Evolutionary conservation across 1,139 yeast genomes (phyloP).

Genomic region (Taphrina deformans): DNA sequence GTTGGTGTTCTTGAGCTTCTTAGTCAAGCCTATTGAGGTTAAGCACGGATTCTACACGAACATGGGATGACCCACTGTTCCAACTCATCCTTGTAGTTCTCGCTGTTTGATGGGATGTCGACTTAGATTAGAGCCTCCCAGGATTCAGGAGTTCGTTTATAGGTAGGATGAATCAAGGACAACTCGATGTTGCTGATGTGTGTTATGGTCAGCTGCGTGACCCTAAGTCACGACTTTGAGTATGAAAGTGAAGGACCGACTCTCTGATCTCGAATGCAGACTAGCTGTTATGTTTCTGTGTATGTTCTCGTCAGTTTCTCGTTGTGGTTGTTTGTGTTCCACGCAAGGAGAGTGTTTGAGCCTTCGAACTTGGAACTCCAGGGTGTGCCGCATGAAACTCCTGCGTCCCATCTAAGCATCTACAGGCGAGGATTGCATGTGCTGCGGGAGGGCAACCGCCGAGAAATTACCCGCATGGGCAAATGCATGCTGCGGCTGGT

Average conservation of each 20-base stretch:
- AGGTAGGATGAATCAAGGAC: not conserved
- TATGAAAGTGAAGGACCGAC: too few species aligned
- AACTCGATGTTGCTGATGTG: not conserved
- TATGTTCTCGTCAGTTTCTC: too few species aligned
- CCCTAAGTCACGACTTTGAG: too few species aligned
- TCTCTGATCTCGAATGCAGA: too few species aligned
- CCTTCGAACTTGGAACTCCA: not conserved
- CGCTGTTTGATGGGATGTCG: too few species aligned
- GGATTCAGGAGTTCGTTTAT: not conserved
- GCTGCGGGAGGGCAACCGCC: too few species aligned
- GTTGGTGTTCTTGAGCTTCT: conserved; percentile 27
- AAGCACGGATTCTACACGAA: not conserved
- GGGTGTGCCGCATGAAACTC: too few species aligned
- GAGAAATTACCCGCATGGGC: too few species aligned
- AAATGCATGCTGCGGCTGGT: too few species aligned
- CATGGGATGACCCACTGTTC: not conserved
- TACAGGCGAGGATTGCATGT: too few species aligned
- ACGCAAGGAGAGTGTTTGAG: not conserved
- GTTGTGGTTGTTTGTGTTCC: conserved; percentile 1
- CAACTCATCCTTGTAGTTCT: conserved; percentile 17
- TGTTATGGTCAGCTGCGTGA: not conserved
- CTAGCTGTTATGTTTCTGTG: too few species aligned
- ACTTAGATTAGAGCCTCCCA: not conserved
- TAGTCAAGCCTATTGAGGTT: conserved; percentile 1
- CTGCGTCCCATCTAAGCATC: too few species aligned